Base-by-base conservation (phyloP, 768 basidiomycete species). In the Ramaria rubella region DNA sequence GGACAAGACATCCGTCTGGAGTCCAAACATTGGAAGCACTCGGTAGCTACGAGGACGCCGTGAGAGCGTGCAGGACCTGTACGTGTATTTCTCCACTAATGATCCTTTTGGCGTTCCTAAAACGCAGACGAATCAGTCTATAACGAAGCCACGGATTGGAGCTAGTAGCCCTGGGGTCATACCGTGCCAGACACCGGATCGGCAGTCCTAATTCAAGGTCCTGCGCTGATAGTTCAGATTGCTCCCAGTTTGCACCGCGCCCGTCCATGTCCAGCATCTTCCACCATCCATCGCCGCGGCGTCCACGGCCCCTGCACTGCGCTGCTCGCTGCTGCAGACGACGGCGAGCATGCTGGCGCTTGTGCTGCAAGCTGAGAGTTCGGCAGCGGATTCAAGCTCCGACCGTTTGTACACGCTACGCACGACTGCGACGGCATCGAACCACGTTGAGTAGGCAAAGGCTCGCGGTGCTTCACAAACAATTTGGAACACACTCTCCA, bases 391-490 rank as follows among this genome's bases (percentile, higher is more conserved):
- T 51, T 51, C 49, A 36, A 51, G 2, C 49, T 51, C 49, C 49
- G 49, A 50, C 45, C n/a, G 23, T n/a, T 30, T 21, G 14, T 5
- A 52, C 44, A 55, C 36, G 52, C 52, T 54, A 42, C 44, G 14
- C 44, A 8, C 52, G 52, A 55, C 38, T 29, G 52, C 52, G 52
- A 46, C 52, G 38, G 38, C 38, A 5, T 29, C 52, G 40, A 21
- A 5, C 51, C 33, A 8, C 51, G 51, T 33, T 31, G 51, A 17
- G 17, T 21, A 15, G 31, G 26, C 27, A 7, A 40, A 23, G 19
- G 21, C 38, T 23, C 51, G n/a, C 12, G 26, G 6, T 40, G 31
- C 24, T 24, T 15, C 52, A 26, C n/a, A 19, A 7, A 29, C 52
- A 17, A 42, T 38, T 14, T 42, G 14, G 38, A 54, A 29, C 14